Conservation (phyloP, 805 yeast genomes). For the Cyberlindnera misumaiensis region DNA sequence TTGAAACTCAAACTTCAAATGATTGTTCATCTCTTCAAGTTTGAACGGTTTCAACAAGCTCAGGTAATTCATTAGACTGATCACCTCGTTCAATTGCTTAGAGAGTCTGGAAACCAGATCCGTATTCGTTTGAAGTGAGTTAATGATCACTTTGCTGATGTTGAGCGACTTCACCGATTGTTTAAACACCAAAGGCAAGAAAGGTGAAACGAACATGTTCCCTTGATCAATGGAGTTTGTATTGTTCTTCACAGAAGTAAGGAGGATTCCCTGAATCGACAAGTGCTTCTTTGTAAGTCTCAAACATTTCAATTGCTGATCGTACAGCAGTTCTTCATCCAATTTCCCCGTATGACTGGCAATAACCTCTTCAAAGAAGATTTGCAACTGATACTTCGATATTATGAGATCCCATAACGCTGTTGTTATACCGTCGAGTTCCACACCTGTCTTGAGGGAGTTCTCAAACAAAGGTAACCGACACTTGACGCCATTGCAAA, state of each 20-base stretch:
- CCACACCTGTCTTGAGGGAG: conserved; percentile 4
- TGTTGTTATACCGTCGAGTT: conserved; percentile 9
- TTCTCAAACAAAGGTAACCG: background rate
- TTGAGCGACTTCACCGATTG: conserved; percentile 23
- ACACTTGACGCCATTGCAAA: background rate
- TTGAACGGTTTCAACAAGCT: conserved; percentile 25
- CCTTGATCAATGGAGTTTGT: conserved; percentile 20
- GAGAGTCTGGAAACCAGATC: conserved; percentile 19
- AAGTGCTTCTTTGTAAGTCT: conserved; percentile 29
- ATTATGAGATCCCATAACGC: conserved; percentile 25
- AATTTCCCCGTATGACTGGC: conserved; percentile 3
- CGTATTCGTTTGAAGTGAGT: conserved; percentile 23
- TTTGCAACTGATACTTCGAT: conserved; percentile 31
- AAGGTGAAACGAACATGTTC: conserved; percentile 18
- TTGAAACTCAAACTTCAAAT: conserved; percentile 16
- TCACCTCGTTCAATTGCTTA: conserved; percentile 21
- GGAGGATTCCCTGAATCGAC: conserved; percentile 8
- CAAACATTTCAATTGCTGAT: conserved; percentile 33
- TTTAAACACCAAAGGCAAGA: conserved; percentile 23
- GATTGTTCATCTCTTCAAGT: conserved; percentile 18
- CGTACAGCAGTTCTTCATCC: conserved; percentile 27
- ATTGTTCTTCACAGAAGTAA: conserved; percentile 12
- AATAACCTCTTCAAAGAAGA: conserved; percentile 31
- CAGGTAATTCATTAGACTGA: conserved; percentile 20
- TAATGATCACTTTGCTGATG: conserved; percentile 22